These are phyloP conservation scores for Fusarium euwallaceae DNA, from an alignment of 2,329 filamentous ascomycete genomes.

Conservation along the genomic window DNA sequence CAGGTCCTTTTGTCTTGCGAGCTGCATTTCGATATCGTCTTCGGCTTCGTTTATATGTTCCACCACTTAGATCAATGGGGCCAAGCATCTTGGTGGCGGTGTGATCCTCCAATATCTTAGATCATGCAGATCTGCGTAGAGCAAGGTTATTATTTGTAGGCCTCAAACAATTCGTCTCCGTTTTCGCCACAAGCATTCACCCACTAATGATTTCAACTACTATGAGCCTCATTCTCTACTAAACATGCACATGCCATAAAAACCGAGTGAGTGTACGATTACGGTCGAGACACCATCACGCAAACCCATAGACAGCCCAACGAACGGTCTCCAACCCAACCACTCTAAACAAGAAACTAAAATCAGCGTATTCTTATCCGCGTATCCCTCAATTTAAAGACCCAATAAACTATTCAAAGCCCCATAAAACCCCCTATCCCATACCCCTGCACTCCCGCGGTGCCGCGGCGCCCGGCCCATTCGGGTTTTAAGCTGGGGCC, in stretches of 20 bases:
- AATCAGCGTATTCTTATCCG: slow-evolving; percentile 3
- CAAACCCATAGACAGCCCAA: neutral
- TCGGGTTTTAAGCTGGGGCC: neutral
- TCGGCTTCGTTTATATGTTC: neutral
- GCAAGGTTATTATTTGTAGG: neutral
- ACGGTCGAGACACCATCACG: neutral
- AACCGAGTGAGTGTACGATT: neutral
- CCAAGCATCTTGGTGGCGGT: neutral
- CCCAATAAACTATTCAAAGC: neutral
- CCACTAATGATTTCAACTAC: neutral
- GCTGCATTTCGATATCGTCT: neutral
- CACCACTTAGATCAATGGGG: neutral
- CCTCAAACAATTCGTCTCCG: neutral
- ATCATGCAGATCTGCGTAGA: neutral
- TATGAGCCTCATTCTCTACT: neutral
- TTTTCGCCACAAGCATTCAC: neutral
- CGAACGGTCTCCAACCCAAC: neutral
- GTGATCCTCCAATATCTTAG: neutral
- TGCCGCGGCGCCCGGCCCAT: neutral
- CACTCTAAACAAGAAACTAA: neutral
- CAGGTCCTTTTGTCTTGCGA: neutral
- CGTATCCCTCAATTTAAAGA: neutral
- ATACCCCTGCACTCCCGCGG: neutral
- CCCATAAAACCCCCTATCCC: neutral
- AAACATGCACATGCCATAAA: neutral